Base-by-base conservation (phyloP, 176 grass and related monocot species). In the Urochloa ruziziensis region DNA sequence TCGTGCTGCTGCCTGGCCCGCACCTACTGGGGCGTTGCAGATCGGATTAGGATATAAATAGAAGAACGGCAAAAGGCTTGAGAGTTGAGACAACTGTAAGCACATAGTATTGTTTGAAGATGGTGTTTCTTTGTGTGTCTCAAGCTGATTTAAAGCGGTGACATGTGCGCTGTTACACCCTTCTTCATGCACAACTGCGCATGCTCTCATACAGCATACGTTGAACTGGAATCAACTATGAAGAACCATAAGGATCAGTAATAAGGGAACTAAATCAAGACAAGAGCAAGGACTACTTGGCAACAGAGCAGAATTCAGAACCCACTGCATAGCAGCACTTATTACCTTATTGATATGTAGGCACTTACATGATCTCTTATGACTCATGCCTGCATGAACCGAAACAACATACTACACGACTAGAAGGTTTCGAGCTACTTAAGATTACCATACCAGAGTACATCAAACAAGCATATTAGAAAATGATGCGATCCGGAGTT, bases 301-400 rank as follows among this genome's bases (percentile, higher is more conserved):
- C 24, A 47, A 71, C 70, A 52, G 16, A 77, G 49, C 37, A 4
- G 4, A 27, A 64, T 61, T 78, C 40, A 54, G 43, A 76, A 69
- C 49, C 47, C 49, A 85, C 74, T 70, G 69, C 77, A 85, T 74
- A 56, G 19, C 69, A 70, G 23, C 70, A 60, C 78, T 89, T 85
- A 85, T 85, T 89, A 85, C 24, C 68, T 77, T 89, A 70, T 70
- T 70, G 33, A 77, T 77, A 70, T 85, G 82, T 70, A 63, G 71
- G 67, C 73, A 81, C 82, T 81, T 62, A 52, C 68, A 85, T 75
- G 82, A 74, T 34, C 48, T 51, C 70, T 76, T 77, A 81, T 62
- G 70, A 81, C 12, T 24, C 57, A 81, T 80, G 61, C 70, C 77
- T 62, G 33, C 39, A 16, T 10, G 19, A 23, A 56, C 7, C 12